Evolutionary conservation across 2,329 filamentous ascomycete genomes (phyloP), one percentile per base, ranked within the genome.

Genomic region (Macrophomina phaseolina): DNA sequence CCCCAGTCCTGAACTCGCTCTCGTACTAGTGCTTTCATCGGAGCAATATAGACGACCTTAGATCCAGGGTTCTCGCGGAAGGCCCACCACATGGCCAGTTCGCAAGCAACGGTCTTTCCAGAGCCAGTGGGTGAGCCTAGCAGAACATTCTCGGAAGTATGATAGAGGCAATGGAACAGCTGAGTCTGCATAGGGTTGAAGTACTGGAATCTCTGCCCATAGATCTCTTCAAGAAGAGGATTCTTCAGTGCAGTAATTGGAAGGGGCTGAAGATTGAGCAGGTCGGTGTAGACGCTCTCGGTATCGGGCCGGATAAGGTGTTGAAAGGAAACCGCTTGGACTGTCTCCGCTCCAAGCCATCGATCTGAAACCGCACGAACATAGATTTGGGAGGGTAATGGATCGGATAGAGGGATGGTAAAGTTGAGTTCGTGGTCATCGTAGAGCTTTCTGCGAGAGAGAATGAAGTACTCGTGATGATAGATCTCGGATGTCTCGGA

Each of bases 141-240:
- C 3, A 99, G 86, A 4, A 99, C 94, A 75, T 99, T 99, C 53
- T 92, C 90, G 7, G 91, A 80, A 0, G 95, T 97, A 76, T 98
- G 91, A 71, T 99, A 99, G 40, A 99, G 86, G 14, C 93, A 94
- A 74, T 99, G 95, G 80, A 99, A 99, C 62, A 99, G 93, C 75
- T 99, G 95, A 0, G 95, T 98, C 79, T 99, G 95, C 96, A 99
- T 98, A 0, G 95, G 95, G 75, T 99, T 99, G 85, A 99, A 99
- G 79, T 90, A 99, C 70, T 95, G 90, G 78, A 99, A 99, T 38
- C 93, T 88, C 76, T 94, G 84, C 0, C 86, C 89, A 74, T 99
- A 99, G 1, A 99, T 86, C 68, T 95, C 92, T 76, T 99, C 94
- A 0, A 99, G 80, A 0, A 89, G 84, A 0, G 92, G 89, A 69